phyloP scores from a whole-genome alignment of 1,284 basidiomycete genomes.

The Xerocomus alliaceus region DNA sequence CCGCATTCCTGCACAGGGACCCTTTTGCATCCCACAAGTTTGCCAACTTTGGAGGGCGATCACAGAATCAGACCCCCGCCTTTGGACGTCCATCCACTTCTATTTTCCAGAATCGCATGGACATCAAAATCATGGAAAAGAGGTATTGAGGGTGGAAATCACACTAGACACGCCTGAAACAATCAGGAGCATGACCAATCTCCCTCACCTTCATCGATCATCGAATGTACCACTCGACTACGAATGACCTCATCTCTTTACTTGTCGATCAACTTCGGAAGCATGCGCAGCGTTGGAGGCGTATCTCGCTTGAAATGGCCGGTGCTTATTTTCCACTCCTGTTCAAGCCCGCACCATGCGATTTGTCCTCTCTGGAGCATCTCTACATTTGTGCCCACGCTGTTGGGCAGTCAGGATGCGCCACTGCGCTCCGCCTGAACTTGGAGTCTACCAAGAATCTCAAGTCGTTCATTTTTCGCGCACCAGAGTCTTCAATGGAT shows the following conservation, averaged over 20 bases:
- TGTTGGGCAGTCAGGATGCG: neutral
- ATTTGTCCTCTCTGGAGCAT: too few species aligned
- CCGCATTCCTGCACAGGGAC: too few species aligned
- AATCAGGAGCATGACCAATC: constrained; percentile 26
- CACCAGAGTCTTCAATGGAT: neutral
- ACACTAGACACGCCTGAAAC: constrained; percentile 19
- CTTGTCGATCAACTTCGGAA: constrained; percentile 20
- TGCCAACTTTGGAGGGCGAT: constrained; percentile 24
- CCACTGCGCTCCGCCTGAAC: neutral
- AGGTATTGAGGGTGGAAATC: constrained; percentile 2
- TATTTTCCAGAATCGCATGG: constrained; percentile 15
- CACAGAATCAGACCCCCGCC: constrained; percentile 17
- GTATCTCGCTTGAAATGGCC: constrained; percentile 19
- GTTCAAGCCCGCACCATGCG: too few species aligned
- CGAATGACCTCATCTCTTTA: constrained; percentile 13
- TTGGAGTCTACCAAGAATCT: constrained; percentile 20
- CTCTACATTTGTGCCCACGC: too few species aligned
- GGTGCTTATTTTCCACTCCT: too few species aligned
- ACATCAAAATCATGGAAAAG: neutral
- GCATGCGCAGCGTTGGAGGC: constrained; percentile 23
- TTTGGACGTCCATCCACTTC: constrained; percentile 29
- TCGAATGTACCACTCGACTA: constrained; percentile 7
- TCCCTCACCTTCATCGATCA: constrained; percentile 26
- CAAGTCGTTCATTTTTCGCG: constrained; percentile 26
- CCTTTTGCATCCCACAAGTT: too few species aligned